phyloP scores from a whole-genome alignment of 2,329 filamentous ascomycete species.

The Tympanopsis confertula region DNA sequence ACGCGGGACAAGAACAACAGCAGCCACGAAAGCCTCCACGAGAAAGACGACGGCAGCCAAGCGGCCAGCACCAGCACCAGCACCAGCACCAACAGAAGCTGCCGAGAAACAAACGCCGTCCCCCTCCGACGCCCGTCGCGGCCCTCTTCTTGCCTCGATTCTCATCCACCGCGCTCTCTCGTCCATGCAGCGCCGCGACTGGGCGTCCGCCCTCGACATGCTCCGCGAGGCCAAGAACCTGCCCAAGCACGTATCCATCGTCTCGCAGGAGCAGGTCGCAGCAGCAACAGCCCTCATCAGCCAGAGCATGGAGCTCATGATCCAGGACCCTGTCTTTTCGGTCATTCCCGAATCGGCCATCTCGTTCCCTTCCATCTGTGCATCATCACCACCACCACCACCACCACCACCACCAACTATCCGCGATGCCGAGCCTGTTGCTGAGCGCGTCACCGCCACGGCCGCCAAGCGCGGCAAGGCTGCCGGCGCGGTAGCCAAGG shows the following conservation, averaged over 20 bases:
- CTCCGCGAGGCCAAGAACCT: slow-evolving; percentile 37
- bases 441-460: slow-evolving; percentile 12
- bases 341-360: slow-evolving; percentile 87
- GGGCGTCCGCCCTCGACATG: slow-evolving; percentile 41
- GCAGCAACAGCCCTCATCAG: slow-evolving; percentile 58
- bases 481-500: slow-evolving; percentile 8
- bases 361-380: slow-evolving; percentile 62
- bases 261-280: slow-evolving; percentile 41
- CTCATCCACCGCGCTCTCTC: slow-evolving; percentile 30
- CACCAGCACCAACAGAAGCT: slow-evolving; percentile 2
- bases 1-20: slow-evolving; percentile 5
- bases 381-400: slow-evolving; percentile 20
- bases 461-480: slow-evolving; percentile 9
- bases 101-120: slow-evolving; percentile 6
- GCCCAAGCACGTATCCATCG: slow-evolving; percentile 25
- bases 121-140: slow-evolving; percentile 21
- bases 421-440: slow-evolving; percentile 16
- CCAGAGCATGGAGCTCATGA: slow-evolving; percentile 61
- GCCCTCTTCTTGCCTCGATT: slow-evolving; percentile 24
- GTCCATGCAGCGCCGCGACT: slow-evolving; percentile 38
- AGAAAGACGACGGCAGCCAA: slow-evolving; percentile 11
- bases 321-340: slow-evolving; percentile 72
- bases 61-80: slow-evolving; percentile 3
- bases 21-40: slow-evolving; percentile 6
- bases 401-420: slow-evolving; percentile 19